Conservation (phyloP, 1,284 basidiomycete species). For the Coriolopsis trogii region DNA sequence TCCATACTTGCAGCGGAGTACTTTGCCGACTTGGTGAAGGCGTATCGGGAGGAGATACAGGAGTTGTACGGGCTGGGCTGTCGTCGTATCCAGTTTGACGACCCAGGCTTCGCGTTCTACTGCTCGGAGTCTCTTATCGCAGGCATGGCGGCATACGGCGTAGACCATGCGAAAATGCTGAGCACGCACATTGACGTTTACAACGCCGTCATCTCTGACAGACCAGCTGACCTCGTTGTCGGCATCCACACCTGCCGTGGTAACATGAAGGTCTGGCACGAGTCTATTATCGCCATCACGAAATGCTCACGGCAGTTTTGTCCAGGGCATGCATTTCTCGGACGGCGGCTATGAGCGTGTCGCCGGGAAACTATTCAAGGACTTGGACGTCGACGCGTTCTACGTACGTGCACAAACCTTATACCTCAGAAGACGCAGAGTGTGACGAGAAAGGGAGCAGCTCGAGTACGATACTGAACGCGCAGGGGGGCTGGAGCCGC, state of each 20-base stretch:
- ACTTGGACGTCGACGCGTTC: slow-evolving; percentile 72
- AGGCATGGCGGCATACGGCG: slow-evolving; percentile 59
- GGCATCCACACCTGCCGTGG: slow-evolving; percentile 80
- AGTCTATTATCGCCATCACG: no score
- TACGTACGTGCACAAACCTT: slow-evolving; percentile 52
- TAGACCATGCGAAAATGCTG: slow-evolving; percentile 63
- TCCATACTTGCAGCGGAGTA: slow-evolving; percentile 50
- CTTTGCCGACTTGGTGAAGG: slow-evolving; percentile 70
- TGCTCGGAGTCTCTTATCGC: slow-evolving; percentile 60
- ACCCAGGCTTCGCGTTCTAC: slow-evolving; percentile 68
- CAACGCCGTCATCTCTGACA: slow-evolving; percentile 63
- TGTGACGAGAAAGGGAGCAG: slow-evolving; percentile 35
- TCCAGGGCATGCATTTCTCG: slow-evolving; percentile 64
- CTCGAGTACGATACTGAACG: slow-evolving; percentile 80
- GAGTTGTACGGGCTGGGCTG: slow-evolving; percentile 76
- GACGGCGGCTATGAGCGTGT: slow-evolving; percentile 77
- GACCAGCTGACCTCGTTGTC: slow-evolving; percentile 65
- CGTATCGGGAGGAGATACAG: slow-evolving; percentile 71
- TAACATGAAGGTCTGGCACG: slow-evolving; percentile 60
- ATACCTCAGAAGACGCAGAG: not conserved
- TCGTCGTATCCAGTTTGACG: slow-evolving; percentile 76
- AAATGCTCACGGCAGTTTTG: no score
- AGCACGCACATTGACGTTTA: slow-evolving; percentile 70
- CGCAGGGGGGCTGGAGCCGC: slow-evolving; percentile 68
- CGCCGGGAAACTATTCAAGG: slow-evolving; percentile 67